Conservation (phyloP, 768 basidiomycete genomes). For the Asterophora lycoperdoides region DNA sequence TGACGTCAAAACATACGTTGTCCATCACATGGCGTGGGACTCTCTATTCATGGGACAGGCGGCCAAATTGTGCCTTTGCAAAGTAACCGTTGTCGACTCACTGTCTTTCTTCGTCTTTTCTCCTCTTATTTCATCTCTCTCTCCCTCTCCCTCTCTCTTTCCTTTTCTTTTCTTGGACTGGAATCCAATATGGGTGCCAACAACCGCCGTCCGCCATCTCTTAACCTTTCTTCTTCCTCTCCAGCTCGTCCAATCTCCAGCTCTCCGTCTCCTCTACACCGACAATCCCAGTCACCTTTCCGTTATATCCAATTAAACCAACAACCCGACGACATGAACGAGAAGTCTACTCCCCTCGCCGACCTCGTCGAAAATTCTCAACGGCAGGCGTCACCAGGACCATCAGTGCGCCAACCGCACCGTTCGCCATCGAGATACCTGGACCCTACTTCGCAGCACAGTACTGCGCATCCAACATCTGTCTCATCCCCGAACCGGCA, state of each 20-base stretch:
- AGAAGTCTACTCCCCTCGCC: slow-evolving; percentile 26
- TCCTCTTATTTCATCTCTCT: slow-evolving; percentile 14
- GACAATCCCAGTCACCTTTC: slow-evolving; percentile 30
- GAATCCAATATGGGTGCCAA: slow-evolving; percentile 26
- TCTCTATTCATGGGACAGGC: slow-evolving; percentile 2
- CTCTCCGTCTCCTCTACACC: slow-evolving; percentile 22
- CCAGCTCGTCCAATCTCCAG: slow-evolving; percentile 25
- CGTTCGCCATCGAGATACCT: slow-evolving; percentile 1
- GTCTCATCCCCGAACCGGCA: slow-evolving; percentile 11
- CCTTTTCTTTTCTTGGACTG: slow-evolving; percentile 28
- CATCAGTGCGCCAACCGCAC: slow-evolving; percentile 10
- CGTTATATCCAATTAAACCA: slow-evolving; percentile 27
- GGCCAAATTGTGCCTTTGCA: slow-evolving; percentile 10
- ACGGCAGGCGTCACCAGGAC: slow-evolving; percentile 8
- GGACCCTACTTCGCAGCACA: slow-evolving; percentile 7
- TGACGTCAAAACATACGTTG: slow-evolving; percentile 14
- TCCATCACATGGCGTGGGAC: slow-evolving; percentile 13
- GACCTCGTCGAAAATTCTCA: slow-evolving; percentile 18
- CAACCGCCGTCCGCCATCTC: slow-evolving; percentile 23
- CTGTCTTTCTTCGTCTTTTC: slow-evolving; percentile 15
- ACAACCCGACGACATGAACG: slow-evolving; percentile 15
- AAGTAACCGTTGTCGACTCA: slow-evolving; percentile 6
- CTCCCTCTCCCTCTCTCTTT: slow-evolving; percentile 10
- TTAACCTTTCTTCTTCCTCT: slow-evolving; percentile 28
- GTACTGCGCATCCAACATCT: slow-evolving; percentile 3